A percentile compares a stretch with the other conserved stretches of the same genome.
These are phyloP conservation scores for Zygotorulaspora mrakii DNA, from an alignment of 1,139 yeast genomes.

Conservation along the genomic window DNA sequence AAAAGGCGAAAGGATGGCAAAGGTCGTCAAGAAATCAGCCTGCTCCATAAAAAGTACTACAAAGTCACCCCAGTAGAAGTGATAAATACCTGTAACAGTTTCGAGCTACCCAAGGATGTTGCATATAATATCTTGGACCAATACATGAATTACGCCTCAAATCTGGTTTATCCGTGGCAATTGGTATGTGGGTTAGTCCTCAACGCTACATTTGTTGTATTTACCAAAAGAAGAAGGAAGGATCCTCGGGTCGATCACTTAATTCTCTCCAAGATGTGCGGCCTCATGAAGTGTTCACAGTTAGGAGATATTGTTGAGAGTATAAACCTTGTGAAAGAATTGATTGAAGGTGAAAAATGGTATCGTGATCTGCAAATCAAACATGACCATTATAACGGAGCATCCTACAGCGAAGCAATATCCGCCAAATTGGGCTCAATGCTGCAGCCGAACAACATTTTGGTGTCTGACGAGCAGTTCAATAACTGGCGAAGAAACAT, in stretches of 20 bases:
- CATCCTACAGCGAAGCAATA: conserved; percentile 27
- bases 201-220: conserved; percentile 54
- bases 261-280: conserved; percentile 49
- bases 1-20: conserved; percentile 8
- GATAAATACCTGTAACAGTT: conserved; percentile 57
- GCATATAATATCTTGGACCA: conserved; percentile 51
- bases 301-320: conserved; percentile 49
- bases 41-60: conserved; percentile 27
- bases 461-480: conserved; percentile 34
- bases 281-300: conserved; percentile 51
- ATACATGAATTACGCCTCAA: conserved; percentile 48
- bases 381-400: conserved; percentile 33
- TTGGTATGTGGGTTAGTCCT: conserved; percentile 63
- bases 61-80: conserved; percentile 47
- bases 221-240: conserved; percentile 44
- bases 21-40: conserved; percentile 20
- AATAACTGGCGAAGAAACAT: conserved; percentile 32
- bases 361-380: conserved; percentile 42
- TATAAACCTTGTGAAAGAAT: conserved; percentile 50
- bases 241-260: conserved; percentile 49
- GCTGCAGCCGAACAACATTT: conserved; percentile 31
- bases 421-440: conserved; percentile 33
- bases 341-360: conserved; percentile 58
- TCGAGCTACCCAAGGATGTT: conserved; percentile 54
- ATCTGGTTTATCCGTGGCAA: conserved; percentile 63